Evolutionary conservation across 805 yeast species (phyloP).

Genomic region (Pichia cabralensis): DNA sequence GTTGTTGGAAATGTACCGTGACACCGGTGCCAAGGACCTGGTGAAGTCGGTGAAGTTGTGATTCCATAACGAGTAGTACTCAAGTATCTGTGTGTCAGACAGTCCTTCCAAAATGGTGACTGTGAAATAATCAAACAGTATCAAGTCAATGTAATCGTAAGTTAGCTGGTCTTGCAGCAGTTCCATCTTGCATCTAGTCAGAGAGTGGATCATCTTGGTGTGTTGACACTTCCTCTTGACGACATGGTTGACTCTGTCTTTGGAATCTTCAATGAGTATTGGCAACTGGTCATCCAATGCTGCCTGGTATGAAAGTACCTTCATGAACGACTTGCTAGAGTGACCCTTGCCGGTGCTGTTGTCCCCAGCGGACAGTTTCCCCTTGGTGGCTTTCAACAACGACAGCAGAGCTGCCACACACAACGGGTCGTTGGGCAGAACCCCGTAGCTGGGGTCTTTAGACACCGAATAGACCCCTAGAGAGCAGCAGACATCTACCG

Average conservation of each 20-base stretch:
- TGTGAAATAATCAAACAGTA: slow-evolving; percentile 39
- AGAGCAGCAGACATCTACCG: too few relatives aligned
- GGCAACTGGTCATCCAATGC: slow-evolving; percentile 44
- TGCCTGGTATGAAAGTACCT: slow-evolving; percentile 39
- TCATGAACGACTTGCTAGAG: slow-evolving; percentile 17
- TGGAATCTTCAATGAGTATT: slow-evolving; percentile 41
- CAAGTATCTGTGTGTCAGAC: slow-evolving; percentile 9
- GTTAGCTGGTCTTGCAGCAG: slow-evolving; percentile 26
- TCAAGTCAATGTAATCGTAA: slow-evolving; percentile 34
- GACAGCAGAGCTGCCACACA: neutral
- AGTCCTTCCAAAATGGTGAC: slow-evolving; percentile 1
- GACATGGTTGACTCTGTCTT: slow-evolving; percentile 21
- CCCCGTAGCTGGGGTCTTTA: neutral
- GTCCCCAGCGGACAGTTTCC: too few relatives aligned
- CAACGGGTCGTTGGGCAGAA: neutral
- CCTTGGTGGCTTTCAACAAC: too few relatives aligned
- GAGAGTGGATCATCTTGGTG: slow-evolving; percentile 27
- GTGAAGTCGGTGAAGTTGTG: too few relatives aligned
- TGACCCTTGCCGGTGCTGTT: too few relatives aligned
- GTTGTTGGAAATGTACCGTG: too few relatives aligned
- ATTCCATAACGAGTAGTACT: slow-evolving; percentile 5
- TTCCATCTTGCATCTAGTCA: slow-evolving; percentile 26
- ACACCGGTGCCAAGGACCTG: too few relatives aligned
- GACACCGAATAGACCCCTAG: neutral
- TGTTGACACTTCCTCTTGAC: slow-evolving; percentile 29